A percentile compares a stretch with the other conserved stretches of the same genome.
Evolutionary conservation across 495 filamentous ascomycete species (phyloP).

Genomic region (Astrocystis sublimbata): DNA sequence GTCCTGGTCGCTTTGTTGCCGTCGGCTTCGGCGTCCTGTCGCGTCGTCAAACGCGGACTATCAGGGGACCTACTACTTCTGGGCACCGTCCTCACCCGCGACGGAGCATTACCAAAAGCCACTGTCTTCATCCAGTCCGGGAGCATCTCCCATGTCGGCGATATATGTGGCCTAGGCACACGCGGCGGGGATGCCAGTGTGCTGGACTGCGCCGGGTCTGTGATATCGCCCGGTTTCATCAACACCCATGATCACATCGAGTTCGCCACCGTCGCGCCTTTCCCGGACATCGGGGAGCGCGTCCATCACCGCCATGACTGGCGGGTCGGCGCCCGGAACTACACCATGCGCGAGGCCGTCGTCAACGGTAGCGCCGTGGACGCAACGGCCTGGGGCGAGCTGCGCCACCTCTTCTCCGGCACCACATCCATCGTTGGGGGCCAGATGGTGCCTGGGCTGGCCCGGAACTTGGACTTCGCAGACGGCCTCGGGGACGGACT

Average conservation of each 20-base stretch:
- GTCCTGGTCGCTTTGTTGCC: not conserved
- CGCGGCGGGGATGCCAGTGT: slow-evolving; percentile 24
- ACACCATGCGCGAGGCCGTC: slow-evolving; percentile 7
- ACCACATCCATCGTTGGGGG: slow-evolving; percentile 22
- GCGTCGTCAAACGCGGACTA: slow-evolving; percentile 12
- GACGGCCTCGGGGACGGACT: slow-evolving; percentile 20
- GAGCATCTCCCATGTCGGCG: slow-evolving; percentile 15
- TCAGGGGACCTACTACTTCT: slow-evolving; percentile 14
- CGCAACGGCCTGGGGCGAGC: slow-evolving; percentile 24
- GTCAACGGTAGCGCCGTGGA: slow-evolving; percentile 18
- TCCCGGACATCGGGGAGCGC: slow-evolving; percentile 18
- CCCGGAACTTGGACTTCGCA: slow-evolving; percentile 19
- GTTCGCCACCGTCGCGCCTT: slow-evolving; percentile 13
- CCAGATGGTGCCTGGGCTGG: slow-evolving; percentile 21
- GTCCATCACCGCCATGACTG: slow-evolving; percentile 23
- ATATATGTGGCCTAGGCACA: slow-evolving; percentile 10
- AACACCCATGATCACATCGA: slow-evolving; percentile 55
- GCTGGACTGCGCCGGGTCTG: slow-evolving; percentile 52
- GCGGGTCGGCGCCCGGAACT: slow-evolving; percentile 14
- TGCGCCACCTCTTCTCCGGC: slow-evolving; percentile 25
- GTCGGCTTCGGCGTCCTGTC: not conserved
- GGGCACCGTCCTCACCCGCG: slow-evolving; percentile 19
- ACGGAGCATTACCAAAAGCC: not conserved
- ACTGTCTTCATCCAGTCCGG: slow-evolving; percentile 17
- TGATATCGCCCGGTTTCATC: slow-evolving; percentile 57